Conservation (phyloP, 371 early-diverging fungal species). For the Polyrhizophydium stewartii region DNA sequence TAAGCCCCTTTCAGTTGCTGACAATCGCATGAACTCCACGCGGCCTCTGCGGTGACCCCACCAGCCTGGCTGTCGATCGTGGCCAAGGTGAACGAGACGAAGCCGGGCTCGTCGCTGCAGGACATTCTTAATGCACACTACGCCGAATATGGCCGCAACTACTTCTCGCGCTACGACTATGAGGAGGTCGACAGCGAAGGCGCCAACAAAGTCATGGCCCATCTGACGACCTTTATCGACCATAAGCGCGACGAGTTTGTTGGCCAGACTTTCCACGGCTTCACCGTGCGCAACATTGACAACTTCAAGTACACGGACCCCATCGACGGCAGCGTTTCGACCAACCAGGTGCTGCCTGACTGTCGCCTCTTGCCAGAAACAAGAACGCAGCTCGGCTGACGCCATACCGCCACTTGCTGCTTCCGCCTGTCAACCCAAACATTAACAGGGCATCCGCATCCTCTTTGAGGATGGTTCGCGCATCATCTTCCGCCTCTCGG, state of each 20-base stretch:
- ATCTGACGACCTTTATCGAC: constrained; percentile 40
- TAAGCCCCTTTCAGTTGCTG: neutral
- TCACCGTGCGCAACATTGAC: constrained; percentile 69
- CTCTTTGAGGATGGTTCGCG: constrained; percentile 88
- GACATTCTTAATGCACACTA: constrained; percentile 80
- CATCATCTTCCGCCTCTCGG: constrained; percentile 86
- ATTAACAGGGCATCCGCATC: constrained; percentile 72
- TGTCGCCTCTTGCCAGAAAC: neutral
- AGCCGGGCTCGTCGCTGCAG: constrained; percentile 51
- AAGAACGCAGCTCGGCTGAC: neutral
- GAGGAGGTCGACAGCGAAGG: constrained; percentile 87
- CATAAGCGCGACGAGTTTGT: constrained; percentile 11
- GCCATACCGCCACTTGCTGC: too few relatives aligned
- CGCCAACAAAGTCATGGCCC: constrained; percentile 75
- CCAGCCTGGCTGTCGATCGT: constrained; percentile 92
- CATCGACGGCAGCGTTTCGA: constrained; percentile 81
- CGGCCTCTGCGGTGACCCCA: too few relatives aligned
- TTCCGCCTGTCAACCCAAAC: neutral
- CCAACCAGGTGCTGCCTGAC: constrained; percentile 61
- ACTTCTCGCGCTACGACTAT: constrained; percentile 95
- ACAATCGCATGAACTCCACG: too few relatives aligned
- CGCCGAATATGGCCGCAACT: constrained; percentile 88
- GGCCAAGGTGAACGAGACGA: constrained; percentile 64
- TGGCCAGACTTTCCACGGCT: constrained; percentile 29
- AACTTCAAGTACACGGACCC: constrained; percentile 94